Percentiles rank a stretch among this genome's conserved stretches.
These are phyloP conservation scores for Porcisia hertigi DNA, from an alignment of 208 protist species.

Conservation along the genomic window DNA sequence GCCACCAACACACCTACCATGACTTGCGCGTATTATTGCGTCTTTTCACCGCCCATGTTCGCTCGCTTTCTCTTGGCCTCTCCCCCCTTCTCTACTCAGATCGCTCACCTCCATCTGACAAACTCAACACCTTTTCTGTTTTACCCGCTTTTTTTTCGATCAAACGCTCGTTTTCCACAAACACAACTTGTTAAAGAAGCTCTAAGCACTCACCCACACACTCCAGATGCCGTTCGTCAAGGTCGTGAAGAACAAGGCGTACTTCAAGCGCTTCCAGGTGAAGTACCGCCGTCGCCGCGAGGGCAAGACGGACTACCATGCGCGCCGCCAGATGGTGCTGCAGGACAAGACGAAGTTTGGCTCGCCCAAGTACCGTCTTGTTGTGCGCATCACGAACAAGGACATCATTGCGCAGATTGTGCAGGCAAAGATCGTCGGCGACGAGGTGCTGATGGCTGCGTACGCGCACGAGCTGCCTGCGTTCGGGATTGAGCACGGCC, in stretches of 20 bases:
- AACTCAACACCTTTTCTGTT: too few species aligned
- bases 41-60: too few species aligned
- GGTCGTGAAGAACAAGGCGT: constrained; percentile 94
- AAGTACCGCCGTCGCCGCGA: constrained; percentile 97
- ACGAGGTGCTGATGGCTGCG: constrained; percentile 94
- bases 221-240: constrained; percentile 85
- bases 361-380: constrained; percentile 98
- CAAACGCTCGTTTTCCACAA: not conserved
- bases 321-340: constrained; percentile 94
- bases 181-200: not conserved
- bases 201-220: not conserved
- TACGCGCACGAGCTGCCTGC: constrained; percentile 97
- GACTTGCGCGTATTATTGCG: too few species aligned
- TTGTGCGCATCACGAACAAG: constrained; percentile 97
- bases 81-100: too few species aligned
- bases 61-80: too few species aligned
- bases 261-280: constrained; percentile 99
- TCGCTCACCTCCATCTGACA: too few species aligned
- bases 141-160: not conserved
- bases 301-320: constrained; percentile 99
- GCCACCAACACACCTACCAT: too few species aligned
- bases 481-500: constrained; percentile 96
- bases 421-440: constrained; percentile 95
- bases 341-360: constrained; percentile 99
- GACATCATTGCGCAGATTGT: constrained; percentile 98